Base-by-base conservation (phyloP, 2,329 filamentous ascomycete genomes). In the Chaetoscypha palmicola region DNA sequence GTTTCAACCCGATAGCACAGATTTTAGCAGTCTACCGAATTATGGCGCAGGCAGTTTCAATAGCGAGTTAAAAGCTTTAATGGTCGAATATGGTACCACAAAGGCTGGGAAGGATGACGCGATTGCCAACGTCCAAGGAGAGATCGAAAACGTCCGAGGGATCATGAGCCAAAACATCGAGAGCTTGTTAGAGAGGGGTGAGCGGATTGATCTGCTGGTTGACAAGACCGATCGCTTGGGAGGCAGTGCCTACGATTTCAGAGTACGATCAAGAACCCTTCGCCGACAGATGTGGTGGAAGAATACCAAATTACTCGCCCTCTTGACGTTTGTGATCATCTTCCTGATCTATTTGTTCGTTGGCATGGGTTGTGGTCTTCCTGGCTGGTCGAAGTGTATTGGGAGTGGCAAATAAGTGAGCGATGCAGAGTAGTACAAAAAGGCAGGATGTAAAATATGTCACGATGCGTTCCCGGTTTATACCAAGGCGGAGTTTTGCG, bases 201-300 rank as follows among this genome's bases (percentile, higher is more conserved):
- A 98, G 74, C 74, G 91, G 52, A 91, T 98, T 61, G 89, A 96
- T 67, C 66, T 96, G 55, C 69, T 98, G 35, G 90, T 98, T 17
- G 90, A 97, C 65, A 96, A 98, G 79, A 98, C 94, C 38, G 91
- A 96, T 63, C 74, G 89, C 33, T 66, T 98, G 30, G 92, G 91
- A 11, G 87, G 86, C 21, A 92, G 81, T 63, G 89, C 92, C 41
- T 74, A 83, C 57, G 92, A 98, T 63, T 98, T 98, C 62, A 73
- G 92, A 41, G 82, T 97, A 14, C 75, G 91, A 55, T 94, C 86
- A 63, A 73, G 89, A 20, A 89, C 88, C 1, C 66, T 98, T 57
- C 86, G 92, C 69, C 77, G 94, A 61, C 77, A 83, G 66, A 97
- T 98, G 92, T 98, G 92, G 92, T 97, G 91, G 91, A 97, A 97